Evolutionary conservation across 75 land plant genomes (phyloP).

Genomic region (Pseudotsuga menziesii): DNA sequence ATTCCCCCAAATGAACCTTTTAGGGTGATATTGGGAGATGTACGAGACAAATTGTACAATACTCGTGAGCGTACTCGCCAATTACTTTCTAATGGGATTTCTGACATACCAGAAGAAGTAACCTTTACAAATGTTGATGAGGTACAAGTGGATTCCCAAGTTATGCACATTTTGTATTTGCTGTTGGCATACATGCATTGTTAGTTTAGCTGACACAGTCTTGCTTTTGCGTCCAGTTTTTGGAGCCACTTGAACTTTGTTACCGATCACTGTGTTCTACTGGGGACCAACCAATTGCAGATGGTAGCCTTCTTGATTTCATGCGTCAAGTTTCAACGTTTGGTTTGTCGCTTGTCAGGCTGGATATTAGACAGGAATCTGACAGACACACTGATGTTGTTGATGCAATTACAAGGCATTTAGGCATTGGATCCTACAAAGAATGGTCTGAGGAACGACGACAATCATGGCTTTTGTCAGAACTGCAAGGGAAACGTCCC

Average conservation of each 20-base stretch:
- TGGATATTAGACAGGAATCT: slow-evolving; percentile 94
- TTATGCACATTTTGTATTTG: background rate
- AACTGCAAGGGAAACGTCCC: slow-evolving; percentile 86
- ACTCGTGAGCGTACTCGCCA: slow-evolving; percentile 92
- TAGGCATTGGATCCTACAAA: slow-evolving; percentile 76
- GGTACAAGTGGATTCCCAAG: slow-evolving; percentile 28
- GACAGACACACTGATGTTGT: slow-evolving; percentile 89
- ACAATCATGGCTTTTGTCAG: slow-evolving; percentile 75
- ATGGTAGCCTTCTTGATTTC: slow-evolving; percentile 92
- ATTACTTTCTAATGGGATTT: slow-evolving; percentile 60
- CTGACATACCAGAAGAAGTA: slow-evolving; percentile 76
- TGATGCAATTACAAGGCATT: slow-evolving; percentile 76
- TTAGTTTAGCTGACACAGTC: background rate
- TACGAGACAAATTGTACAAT: slow-evolving; percentile 83
- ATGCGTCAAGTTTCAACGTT: slow-evolving; percentile 91
- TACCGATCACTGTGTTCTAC: slow-evolving; percentile 81
- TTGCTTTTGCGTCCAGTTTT: slow-evolving; percentile 40
- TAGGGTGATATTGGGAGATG: slow-evolving; percentile 81
- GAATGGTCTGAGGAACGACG: slow-evolving; percentile 81
- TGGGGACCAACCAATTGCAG: slow-evolving; percentile 86
- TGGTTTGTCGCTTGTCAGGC: slow-evolving; percentile 72
- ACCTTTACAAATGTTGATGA: slow-evolving; percentile 69
- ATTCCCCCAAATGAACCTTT: slow-evolving; percentile 95
- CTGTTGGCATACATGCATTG: background rate
- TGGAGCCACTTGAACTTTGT: slow-evolving; percentile 89